A percentile compares a stretch with the other conserved stretches of the same genome.
Conservation (phyloP, 73 alveolate species). For the Breviolum minutum region DNA sequence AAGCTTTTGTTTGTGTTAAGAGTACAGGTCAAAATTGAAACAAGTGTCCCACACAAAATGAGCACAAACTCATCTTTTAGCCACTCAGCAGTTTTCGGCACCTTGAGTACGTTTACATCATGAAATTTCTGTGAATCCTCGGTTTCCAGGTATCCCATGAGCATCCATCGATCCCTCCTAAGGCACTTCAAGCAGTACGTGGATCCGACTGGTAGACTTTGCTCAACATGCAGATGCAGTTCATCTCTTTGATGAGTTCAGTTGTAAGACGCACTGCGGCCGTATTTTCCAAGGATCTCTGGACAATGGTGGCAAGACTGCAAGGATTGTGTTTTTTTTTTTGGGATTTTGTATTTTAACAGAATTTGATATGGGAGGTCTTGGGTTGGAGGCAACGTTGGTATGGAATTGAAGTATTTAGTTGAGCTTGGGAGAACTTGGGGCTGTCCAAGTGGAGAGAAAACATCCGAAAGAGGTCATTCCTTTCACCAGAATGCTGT, state of each 20-base stretch:
- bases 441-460: too few relatives aligned
- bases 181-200: slow-evolving; percentile 57
- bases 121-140: too few relatives aligned
- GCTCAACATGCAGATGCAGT: slow-evolving; percentile 94
- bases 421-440: too few relatives aligned
- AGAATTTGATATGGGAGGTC: background rate
- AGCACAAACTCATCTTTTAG: too few relatives aligned
- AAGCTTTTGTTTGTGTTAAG: too few relatives aligned
- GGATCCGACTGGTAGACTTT: slow-evolving; percentile 81
- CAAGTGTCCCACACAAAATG: too few relatives aligned
- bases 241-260: slow-evolving; percentile 82
- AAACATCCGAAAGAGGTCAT: too few relatives aligned
- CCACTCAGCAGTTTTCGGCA: background rate
- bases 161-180: too few relatives aligned
- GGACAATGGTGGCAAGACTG: slow-evolving; percentile 47
- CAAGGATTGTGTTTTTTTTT: background rate
- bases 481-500: too few relatives aligned
- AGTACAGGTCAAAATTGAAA: too few relatives aligned
- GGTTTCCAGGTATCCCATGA: too few relatives aligned
- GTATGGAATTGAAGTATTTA: too few relatives aligned
- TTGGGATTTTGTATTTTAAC: background rate
- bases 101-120: background rate
- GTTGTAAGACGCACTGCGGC: slow-evolving; percentile 84
- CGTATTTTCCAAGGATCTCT: slow-evolving; percentile 66
- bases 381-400: background rate